Percentiles rank a stretch among this genome's conserved stretches.
phyloP scores from a whole-genome alignment of 1,284 basidiomycete genomes.

The Moesziomyces parantarcticus region DNA sequence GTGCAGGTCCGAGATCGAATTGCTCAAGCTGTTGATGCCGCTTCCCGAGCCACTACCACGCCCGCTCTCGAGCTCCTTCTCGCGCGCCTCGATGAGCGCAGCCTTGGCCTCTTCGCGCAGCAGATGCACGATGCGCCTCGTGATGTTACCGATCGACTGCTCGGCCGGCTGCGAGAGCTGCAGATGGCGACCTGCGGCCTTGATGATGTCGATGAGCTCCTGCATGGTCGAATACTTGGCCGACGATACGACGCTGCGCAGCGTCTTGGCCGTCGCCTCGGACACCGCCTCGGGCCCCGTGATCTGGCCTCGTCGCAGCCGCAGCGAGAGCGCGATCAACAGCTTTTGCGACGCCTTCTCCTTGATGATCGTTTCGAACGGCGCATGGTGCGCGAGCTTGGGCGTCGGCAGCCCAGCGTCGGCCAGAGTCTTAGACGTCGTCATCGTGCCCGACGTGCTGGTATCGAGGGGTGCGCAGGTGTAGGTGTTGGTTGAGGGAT shows the following conservation, averaged over 20 bases:
- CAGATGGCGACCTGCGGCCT: conserved; percentile 80
- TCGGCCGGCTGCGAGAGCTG: conserved; percentile 90
- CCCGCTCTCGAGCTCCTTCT: conserved; percentile 21
- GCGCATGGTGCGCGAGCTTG: conserved; percentile 30
- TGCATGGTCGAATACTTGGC: conserved; percentile 87
- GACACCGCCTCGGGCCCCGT: conserved; percentile 73
- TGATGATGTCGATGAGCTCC: conserved; percentile 83
- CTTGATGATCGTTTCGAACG: conserved; percentile 41
- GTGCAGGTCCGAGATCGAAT: conserved; percentile 45
- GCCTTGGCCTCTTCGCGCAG: conserved; percentile 81
- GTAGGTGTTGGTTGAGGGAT: neutral
- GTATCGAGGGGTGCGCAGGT: conserved; percentile 1
- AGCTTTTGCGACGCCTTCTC: conserved; percentile 50
- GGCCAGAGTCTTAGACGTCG: neutral
- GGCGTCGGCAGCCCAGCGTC: neutral
- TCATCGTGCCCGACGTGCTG: conserved; percentile 1
- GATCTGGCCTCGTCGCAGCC: conserved; percentile 50
- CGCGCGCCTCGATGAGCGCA: conserved; percentile 36
- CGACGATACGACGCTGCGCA: conserved; percentile 87
- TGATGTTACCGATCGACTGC: conserved; percentile 91
- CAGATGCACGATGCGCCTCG: conserved; percentile 88
- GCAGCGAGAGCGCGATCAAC: conserved; percentile 50
- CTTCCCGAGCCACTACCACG: conserved; percentile 3
- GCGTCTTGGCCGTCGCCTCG: conserved; percentile 84
- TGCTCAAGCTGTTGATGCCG: conserved; percentile 31